These are phyloP conservation scores for Hymenoscyphus repandus DNA, from an alignment of 2,329 filamentous ascomycete genomes.

Conservation along the genomic window DNA sequence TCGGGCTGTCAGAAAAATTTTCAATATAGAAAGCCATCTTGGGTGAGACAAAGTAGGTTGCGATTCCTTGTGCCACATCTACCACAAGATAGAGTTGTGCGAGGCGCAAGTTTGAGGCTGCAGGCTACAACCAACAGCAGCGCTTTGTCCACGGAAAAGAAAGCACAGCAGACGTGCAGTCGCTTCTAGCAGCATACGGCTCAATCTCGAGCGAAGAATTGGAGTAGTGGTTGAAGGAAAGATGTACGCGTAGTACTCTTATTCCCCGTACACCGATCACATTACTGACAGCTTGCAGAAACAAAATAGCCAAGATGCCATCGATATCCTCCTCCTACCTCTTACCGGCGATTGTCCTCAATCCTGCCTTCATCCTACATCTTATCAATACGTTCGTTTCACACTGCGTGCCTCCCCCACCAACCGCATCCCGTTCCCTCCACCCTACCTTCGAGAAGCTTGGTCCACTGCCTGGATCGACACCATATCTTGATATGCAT, in stretches of 20 bases:
- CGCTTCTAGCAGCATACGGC: too few species aligned
- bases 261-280: too few species aligned
- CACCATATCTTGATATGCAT: conserved; percentile 34
- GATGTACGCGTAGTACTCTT: too few species aligned
- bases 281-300: background rate
- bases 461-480: conserved; percentile 27
- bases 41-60: background rate
- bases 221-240: too few species aligned
- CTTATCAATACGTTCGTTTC: conserved; percentile 36
- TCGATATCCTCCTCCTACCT: conserved; percentile 28
- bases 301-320: conserved; percentile 20
- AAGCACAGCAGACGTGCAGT: background rate
- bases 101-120: background rate
- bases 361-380: conserved; percentile 34
- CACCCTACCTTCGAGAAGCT: conserved; percentile 27
- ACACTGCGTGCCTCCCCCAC: conserved; percentile 29
- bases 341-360: conserved; percentile 7
- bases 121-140: background rate
- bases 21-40: background rate
- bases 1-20: background rate
- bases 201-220: too few species aligned
- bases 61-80: background rate
- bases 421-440: conserved; percentile 25
- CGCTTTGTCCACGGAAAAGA: background rate
- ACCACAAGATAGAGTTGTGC: background rate